Evolutionary conservation across 2,329 filamentous ascomycete species (phyloP), one percentile per base, ranked within the genome.

Genomic region (Phaeomoniella chlamydospora): DNA sequence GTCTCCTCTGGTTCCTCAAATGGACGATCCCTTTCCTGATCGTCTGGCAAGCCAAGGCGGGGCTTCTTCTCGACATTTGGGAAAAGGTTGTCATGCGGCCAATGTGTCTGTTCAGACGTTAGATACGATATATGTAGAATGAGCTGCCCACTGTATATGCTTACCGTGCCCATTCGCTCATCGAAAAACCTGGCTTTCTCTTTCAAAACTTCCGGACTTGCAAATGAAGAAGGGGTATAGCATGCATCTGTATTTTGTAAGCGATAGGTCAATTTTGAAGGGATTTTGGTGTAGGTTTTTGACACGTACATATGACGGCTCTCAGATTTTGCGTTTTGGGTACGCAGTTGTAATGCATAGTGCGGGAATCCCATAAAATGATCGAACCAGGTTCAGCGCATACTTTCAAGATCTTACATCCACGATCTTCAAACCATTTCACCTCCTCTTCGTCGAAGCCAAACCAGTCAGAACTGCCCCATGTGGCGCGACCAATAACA

Each of bases 331-430:
- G 6, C 14, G 15, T 9, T 13, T 6, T 14, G 30, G 30, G 15
- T 9, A 32, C 30, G 14, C 12, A 17, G 15, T 14, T 14, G 12
- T 6, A 14, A 14, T 32, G 65, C 35, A 67, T 59, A 0, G 61
- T 62, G 3, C 66, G 49, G 3, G 57, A 59, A 40, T 66, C 63
- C 64, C 62, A 64, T 4, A 65, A 48, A 4, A 65, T 52, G 39
- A 65, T 46, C 38, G 64, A 61, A 4, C 62, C 61, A 9, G 59
- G 55, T 12, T 59, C 61, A 14, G 55, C 47, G 34, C 52, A 48
- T 5, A 64, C 45, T 48, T 66, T 65, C 29, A 55, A 31, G 4
- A 56, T 37, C 37, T 55, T 51, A 41, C 54, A 60, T 0, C 61
- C 61, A 1, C 48, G 46, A 5, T 54, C 47, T 30, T 56, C 39